phyloP scores from a whole-genome alignment of 1,284 basidiomycete genomes.

The Austroboletus novae-zelandiae region DNA sequence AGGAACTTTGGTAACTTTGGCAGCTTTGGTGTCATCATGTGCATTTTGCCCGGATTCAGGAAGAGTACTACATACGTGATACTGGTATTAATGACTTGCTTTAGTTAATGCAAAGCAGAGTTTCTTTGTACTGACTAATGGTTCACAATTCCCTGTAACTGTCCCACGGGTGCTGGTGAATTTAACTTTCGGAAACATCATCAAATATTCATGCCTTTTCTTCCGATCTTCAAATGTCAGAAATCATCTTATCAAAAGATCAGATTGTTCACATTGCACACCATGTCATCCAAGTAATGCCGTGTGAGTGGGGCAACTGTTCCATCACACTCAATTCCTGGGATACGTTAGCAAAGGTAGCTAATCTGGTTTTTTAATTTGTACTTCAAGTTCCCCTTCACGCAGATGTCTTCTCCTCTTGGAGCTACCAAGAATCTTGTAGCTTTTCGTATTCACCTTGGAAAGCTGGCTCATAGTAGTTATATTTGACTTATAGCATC shows the following conservation, averaged over 20 bases:
- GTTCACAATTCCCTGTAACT: too few species aligned
- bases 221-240: conserved; percentile 8
- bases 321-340: conserved; percentile 25
- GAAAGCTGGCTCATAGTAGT: neutral
- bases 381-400: neutral
- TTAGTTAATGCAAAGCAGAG: neutral
- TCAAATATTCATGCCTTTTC: neutral
- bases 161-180: too few species aligned
- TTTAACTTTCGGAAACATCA: too few species aligned
- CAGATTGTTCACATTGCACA: conserved; percentile 22
- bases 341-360: conserved; percentile 29
- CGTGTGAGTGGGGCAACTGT: conserved; percentile 29
- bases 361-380: conserved; percentile 8
- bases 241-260: conserved; percentile 20
- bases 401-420: neutral
- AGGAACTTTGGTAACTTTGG: conserved; percentile 54
- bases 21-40: neutral
- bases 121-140: too few species aligned
- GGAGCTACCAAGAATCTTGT: conserved; percentile 7
- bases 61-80: neutral
- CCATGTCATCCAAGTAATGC: conserved; percentile 23
- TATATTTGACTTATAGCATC: conserved; percentile 21
- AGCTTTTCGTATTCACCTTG: conserved; percentile 12
- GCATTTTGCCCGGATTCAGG: too few species aligned
- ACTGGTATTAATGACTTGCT: neutral